Conservation (phyloP, 73 alveolate species). For the Tetrahymena thermophila region DNA sequence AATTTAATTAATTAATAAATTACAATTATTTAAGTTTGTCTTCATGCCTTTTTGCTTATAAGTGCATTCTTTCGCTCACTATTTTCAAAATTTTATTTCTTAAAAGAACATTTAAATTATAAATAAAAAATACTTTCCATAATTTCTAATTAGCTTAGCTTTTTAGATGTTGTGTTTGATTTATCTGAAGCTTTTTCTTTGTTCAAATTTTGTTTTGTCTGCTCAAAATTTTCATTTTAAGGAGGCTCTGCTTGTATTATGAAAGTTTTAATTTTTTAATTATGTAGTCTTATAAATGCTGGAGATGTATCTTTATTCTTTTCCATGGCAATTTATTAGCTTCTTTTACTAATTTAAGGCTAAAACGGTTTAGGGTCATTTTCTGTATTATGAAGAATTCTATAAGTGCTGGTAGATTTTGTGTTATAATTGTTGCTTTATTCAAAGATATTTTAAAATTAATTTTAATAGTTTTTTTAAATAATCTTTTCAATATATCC, state of each 20-base stretch:
- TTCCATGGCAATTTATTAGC: not conserved
- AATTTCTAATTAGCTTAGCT: not conserved
- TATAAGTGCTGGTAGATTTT: not conserved
- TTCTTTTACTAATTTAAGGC: not conserved
- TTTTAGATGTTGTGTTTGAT: not conserved
- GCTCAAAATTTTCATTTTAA: not conserved
- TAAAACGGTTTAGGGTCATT: not conserved
- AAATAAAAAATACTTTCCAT: not conserved
- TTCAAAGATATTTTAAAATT: not conserved
- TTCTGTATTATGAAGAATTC: not conserved
- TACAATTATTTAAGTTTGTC: not conserved
- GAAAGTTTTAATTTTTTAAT: not conserved
- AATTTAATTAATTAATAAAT: not conserved
- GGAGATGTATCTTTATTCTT: not conserved
- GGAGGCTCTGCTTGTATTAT: not conserved
- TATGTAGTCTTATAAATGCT: not conserved
- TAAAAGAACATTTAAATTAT: not conserved
- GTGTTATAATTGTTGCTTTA: not conserved
- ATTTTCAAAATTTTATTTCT: not conserved
- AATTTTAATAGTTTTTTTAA: not conserved
- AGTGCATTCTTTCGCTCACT: not conserved
- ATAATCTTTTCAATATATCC: not conserved
- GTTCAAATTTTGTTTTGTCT: not conserved
- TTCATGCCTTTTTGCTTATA: not conserved
- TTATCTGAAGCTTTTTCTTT: not conserved